phyloP scores from a whole-genome alignment of 805 yeast species.

The Wickerhamomyces silvicola region DNA sequence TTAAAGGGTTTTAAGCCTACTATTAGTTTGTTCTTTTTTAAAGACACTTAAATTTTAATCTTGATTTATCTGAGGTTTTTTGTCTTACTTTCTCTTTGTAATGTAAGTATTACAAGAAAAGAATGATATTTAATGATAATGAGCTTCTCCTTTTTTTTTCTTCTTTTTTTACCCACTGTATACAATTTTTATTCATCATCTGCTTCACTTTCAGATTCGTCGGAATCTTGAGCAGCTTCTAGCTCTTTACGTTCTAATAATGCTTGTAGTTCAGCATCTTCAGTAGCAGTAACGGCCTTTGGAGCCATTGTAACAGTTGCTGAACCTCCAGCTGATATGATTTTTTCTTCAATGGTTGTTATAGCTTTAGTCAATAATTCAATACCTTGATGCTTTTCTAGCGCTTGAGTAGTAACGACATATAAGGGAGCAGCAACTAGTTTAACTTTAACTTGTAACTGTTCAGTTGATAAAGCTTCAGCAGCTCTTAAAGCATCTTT shows the following conservation, averaged over 20 bases:
- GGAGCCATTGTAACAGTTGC: constrained; percentile 96
- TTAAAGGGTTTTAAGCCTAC: no score
- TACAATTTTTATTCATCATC: constrained; percentile 28
- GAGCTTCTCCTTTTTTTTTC: no score
- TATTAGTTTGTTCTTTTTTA: no score
- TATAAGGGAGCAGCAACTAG: constrained; percentile 96
- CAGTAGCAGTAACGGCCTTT: constrained; percentile 97
- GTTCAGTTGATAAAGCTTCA: constrained; percentile 76
- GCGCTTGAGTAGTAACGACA: constrained; percentile 86
- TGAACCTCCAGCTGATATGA: constrained; percentile 71
- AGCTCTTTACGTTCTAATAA: constrained; percentile 88
- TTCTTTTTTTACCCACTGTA: no score
- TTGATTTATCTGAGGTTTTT: no score
- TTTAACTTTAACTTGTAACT: constrained; percentile 85
- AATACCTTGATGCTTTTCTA: constrained; percentile 87
- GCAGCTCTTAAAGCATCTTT: constrained; percentile 84
- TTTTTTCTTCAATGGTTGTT: constrained; percentile 62
- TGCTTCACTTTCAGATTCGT: constrained; percentile 51
- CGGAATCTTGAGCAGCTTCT: constrained; percentile 78
- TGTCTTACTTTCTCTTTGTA: no score
- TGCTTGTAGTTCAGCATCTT: constrained; percentile 96
- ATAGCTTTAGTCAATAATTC: constrained; percentile 75
- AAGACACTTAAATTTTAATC: no score
- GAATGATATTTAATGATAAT: no score
- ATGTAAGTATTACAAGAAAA: no score